These are phyloP conservation scores for Malus hybrid DNA, from an alignment of 331 rosid genomes.

Conservation along the genomic window DNA sequence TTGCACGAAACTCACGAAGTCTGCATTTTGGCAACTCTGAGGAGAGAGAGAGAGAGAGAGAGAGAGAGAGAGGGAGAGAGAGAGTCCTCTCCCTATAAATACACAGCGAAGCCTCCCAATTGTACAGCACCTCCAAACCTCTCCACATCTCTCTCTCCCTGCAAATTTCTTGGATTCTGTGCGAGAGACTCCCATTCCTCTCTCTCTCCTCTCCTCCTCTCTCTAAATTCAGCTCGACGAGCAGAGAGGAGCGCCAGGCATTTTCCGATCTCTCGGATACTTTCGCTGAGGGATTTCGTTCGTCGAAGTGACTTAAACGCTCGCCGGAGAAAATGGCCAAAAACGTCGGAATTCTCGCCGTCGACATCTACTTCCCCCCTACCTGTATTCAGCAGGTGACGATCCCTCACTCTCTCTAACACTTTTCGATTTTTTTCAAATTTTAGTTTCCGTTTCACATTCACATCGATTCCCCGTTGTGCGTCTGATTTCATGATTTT, in stretches of 20 bases:
- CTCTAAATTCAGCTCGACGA: neutral
- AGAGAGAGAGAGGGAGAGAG: too few species aligned
- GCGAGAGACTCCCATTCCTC: neutral
- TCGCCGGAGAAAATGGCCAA: slow-evolving; percentile 46
- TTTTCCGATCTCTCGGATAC: slow-evolving; percentile 14
- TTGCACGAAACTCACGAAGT: slow-evolving; percentile 14
- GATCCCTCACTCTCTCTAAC: neutral
- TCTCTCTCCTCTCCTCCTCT: neutral
- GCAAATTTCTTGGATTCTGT: slow-evolving; percentile 1
- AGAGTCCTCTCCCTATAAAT: slow-evolving; percentile 15
- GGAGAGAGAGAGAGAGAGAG: too few species aligned
- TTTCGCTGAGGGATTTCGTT: neutral
- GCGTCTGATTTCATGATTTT: neutral
- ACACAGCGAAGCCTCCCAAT: slow-evolving; percentile 11
- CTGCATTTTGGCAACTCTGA: slow-evolving; percentile 1
- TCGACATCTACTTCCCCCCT: slow-evolving; percentile 91
- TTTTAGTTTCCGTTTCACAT: neutral
- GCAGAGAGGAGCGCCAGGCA: neutral
- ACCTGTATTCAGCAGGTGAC: slow-evolving; percentile 74
- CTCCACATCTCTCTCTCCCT: neutral
- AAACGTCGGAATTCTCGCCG: slow-evolving; percentile 88
- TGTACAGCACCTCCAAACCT: slow-evolving; percentile 22
- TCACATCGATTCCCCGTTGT: neutral
- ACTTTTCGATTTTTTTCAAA: neutral
- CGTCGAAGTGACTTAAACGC: neutral